Percentiles rank a stretch among this genome's conserved stretches.
Evolutionary conservation across 805 yeast species (phyloP).

Genomic region (Blastobotrys parvus): DNA sequence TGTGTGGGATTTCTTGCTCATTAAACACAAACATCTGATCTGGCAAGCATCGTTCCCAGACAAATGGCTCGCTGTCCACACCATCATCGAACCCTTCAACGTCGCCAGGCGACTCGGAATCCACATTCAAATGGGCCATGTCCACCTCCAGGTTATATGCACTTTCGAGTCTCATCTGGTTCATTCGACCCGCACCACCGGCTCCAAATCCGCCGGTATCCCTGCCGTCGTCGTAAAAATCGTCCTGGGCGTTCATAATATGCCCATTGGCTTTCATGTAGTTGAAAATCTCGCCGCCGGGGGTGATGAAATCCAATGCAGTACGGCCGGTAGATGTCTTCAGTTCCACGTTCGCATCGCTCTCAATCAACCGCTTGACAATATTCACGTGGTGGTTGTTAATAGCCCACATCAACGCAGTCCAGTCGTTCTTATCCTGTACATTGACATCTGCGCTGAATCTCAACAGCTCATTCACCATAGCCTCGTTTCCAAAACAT

Average conservation of each 20-base stretch:
- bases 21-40: constrained; percentile 34
- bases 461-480: constrained; percentile 28
- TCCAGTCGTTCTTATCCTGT: constrained; percentile 34
- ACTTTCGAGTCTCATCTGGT: constrained; percentile 22
- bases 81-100: constrained; percentile 13
- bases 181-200: constrained; percentile 14
- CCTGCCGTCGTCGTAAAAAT: constrained; percentile 20
- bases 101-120: constrained; percentile 10
- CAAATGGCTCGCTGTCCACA: constrained; percentile 22
- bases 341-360: constrained; percentile 47
- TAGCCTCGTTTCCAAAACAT: constrained; percentile 33
- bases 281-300: constrained; percentile 48
- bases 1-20: constrained; percentile 29
- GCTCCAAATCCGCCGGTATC: too few species aligned
- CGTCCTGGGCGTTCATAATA: constrained; percentile 15
- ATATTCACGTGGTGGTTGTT: constrained; percentile 49
- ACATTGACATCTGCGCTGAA: constrained; percentile 30
- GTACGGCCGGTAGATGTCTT: constrained; percentile 36
- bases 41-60: constrained; percentile 34
- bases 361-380: constrained; percentile 47
- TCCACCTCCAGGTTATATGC: constrained; percentile 27
- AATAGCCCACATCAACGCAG: constrained; percentile 80
- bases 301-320: constrained; percentile 51
- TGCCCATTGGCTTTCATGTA: constrained; percentile 38
- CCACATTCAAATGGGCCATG: constrained; percentile 17